Conservation (phyloP, 768 basidiomycete species). For the Asterophora lycoperdoides region DNA sequence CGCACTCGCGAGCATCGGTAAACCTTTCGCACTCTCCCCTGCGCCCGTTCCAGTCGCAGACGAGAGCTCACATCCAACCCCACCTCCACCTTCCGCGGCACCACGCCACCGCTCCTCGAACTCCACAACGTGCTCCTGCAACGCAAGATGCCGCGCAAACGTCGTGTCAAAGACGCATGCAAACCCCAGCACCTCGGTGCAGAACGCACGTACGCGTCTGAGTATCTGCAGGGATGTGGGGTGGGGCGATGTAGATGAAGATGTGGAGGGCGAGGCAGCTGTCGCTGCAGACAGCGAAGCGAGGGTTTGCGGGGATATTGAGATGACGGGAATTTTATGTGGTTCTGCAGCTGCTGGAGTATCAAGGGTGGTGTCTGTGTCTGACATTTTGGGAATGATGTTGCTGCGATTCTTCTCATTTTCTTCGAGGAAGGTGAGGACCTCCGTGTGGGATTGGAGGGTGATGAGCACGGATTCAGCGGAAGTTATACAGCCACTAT, state of each 20-base stretch:
- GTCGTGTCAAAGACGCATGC: conserved; percentile 91
- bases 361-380: neutral
- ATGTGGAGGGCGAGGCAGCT: conserved; percentile 49
- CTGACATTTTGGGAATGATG: neutral
- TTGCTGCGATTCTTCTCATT: conserved; percentile 33
- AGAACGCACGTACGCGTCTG: conserved; percentile 69
- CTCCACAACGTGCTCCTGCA: conserved; percentile 79
- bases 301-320: conserved; percentile 86
- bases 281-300: conserved; percentile 73
- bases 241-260: conserved; percentile 31
- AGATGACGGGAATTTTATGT: conserved; percentile 65
- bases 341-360: conserved; percentile 22
- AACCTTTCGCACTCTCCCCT: conserved; percentile 18
- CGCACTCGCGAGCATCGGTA: conserved; percentile 93
- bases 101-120: conserved; percentile 65
- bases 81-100: conserved; percentile 14
- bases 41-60: neutral
- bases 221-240: conserved; percentile 59
- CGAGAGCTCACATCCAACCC: neutral
- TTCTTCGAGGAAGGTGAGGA: conserved; percentile 67
- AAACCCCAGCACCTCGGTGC: conserved; percentile 63
- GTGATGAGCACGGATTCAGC: conserved; percentile 97
- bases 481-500: conserved; percentile 95
- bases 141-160: conserved; percentile 83
- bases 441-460: conserved; percentile 91